A percentile compares a stretch with the other conserved stretches of the same genome.
phyloP scores from a whole-genome alignment of 371 early-diverging fungal species.

The Syncephalis plumigaleata region DNA sequence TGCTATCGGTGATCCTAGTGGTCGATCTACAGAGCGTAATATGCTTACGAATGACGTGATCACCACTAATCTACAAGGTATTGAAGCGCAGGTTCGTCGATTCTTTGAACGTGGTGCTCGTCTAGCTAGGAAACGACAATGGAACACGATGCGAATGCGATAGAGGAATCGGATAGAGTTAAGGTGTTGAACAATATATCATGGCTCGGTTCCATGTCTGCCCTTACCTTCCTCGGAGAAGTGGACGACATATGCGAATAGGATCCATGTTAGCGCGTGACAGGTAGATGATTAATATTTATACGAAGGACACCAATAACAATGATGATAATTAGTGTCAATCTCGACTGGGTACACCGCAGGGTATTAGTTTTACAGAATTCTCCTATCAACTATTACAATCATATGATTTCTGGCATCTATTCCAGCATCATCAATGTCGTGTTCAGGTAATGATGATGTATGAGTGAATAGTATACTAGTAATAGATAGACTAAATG shows the following conservation, averaged over 20 bases:
- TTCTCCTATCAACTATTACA: constrained; percentile 91
- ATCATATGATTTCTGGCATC: constrained; percentile 83
- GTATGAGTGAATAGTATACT: background rate
- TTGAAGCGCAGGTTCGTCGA: constrained; percentile 44
- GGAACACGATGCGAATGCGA: constrained; percentile 6
- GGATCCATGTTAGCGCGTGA: constrained; percentile 77
- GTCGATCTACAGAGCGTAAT: constrained; percentile 60
- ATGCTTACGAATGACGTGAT: constrained; percentile 36
- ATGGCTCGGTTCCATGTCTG: constrained; percentile 65
- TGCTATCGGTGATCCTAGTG: constrained; percentile 85
- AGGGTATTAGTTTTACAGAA: constrained; percentile 88
- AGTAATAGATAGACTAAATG: too few species aligned
- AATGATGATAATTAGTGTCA: constrained; percentile 26
- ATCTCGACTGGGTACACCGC: constrained; percentile 55
- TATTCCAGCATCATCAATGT: constrained; percentile 46
- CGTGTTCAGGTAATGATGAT: constrained; percentile 35
- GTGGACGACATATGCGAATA: constrained; percentile 68
- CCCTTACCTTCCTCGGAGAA: constrained; percentile 61
- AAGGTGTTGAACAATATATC: constrained; percentile 62
- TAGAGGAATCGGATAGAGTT: constrained; percentile 9
- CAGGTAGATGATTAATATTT: constrained; percentile 23
- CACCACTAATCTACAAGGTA: constrained; percentile 38
- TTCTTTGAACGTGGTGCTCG: constrained; percentile 47
- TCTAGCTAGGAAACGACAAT: constrained; percentile 21
- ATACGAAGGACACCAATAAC: background rate